A percentile compares a stretch with the other conserved stretches of the same genome.
Conservation (phyloP, 495 filamentous ascomycete genomes). For the Thozetella sp. region DNA sequence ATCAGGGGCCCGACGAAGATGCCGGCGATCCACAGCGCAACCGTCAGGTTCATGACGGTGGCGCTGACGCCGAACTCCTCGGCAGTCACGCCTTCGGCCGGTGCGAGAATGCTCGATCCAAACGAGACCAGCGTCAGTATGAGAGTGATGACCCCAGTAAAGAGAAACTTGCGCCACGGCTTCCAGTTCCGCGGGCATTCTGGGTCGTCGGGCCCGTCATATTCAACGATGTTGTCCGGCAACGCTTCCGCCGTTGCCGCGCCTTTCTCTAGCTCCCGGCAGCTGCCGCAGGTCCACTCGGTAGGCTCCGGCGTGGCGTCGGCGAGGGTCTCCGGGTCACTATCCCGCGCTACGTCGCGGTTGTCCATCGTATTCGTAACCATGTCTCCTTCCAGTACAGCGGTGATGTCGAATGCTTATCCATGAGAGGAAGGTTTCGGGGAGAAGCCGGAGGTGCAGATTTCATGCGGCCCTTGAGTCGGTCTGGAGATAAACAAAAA, state of each 20-base stretch:
- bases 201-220: conserved; percentile 43
- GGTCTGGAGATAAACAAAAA: background rate
- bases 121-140: conserved; percentile 63
- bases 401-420: no score
- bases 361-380: background rate
- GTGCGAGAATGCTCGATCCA: conserved; percentile 55
- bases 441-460: no score
- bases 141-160: conserved; percentile 57
- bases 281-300: background rate
- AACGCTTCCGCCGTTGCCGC: no score
- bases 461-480: no score
- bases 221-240: conserved; percentile 4
- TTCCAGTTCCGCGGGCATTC: conserved; percentile 59
- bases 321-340: background rate
- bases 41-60: conserved; percentile 31
- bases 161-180: conserved; percentile 47
- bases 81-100: conserved; percentile 29
- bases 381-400: no score
- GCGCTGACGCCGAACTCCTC: conserved; percentile 44
- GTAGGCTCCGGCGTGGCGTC: no score
- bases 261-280: no score
- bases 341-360: no score
- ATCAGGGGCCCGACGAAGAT: conserved; percentile 44
- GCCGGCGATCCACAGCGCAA: conserved; percentile 15
- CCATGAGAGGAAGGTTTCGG: no score